Percentiles rank a stretch among this genome's conserved stretches.
Conservation (phyloP, 2,329 filamentous ascomycete species). For the Cercospora nicotianae region DNA sequence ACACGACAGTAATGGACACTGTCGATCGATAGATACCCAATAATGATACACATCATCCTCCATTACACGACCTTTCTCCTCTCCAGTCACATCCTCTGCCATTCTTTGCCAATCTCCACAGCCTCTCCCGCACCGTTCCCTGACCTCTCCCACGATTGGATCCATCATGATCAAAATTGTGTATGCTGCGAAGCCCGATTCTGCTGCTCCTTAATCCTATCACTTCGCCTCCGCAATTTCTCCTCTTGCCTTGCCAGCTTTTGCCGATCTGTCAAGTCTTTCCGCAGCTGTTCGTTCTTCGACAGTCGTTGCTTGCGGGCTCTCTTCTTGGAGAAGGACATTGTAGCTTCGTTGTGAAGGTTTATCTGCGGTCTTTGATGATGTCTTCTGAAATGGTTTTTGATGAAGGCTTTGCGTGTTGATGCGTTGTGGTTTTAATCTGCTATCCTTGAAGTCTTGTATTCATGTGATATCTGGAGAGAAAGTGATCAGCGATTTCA, state of each 20-base stretch:
- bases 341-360: background rate
- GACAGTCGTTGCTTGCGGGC: slow-evolving; percentile 8
- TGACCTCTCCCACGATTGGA: background rate
- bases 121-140: background rate
- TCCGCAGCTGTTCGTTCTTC: slow-evolving; percentile 4
- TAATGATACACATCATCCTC: background rate
- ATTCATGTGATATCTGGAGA: background rate
- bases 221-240: slow-evolving; percentile 6
- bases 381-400: background rate
- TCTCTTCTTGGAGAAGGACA: slow-evolving; percentile 5
- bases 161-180: background rate
- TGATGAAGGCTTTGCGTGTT: too few relatives aligned
- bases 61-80: background rate
- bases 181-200: slow-evolving; percentile 3
- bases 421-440: too few relatives aligned
- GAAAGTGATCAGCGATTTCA: background rate
- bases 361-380: too few relatives aligned
- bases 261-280: slow-evolving; percentile 8
- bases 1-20: background rate
- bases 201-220: slow-evolving; percentile 11
- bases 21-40: background rate
- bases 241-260: slow-evolving; percentile 2
- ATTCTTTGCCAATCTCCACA: background rate
- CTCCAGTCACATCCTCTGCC: background rate
- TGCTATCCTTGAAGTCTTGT: too few relatives aligned